Percentiles rank a stretch among this genome's conserved stretches.
Conservation (phyloP, 192 early-diverging fungal genomes). For the Coemansia sp. region DNA sequence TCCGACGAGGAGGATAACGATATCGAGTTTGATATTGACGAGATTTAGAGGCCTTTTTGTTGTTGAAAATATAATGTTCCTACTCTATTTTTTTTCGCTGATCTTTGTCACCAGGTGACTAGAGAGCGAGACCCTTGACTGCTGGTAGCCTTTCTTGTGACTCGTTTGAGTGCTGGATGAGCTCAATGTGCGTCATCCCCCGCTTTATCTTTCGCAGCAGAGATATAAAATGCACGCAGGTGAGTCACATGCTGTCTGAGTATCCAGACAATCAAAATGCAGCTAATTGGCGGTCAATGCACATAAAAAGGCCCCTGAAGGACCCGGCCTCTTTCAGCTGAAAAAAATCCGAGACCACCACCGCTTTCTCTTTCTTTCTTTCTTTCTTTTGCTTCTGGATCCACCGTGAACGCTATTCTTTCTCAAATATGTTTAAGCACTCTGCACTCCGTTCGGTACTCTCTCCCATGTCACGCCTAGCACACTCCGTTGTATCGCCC, state of each 20-base stretch:
- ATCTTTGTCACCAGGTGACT: not conserved
- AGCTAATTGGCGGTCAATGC: constrained; percentile 1
- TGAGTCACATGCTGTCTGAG: not conserved
- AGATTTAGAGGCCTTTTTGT: constrained; percentile 40
- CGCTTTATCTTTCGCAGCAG: not conserved
- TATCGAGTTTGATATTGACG: constrained; percentile 94
- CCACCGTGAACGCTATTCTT: not conserved
- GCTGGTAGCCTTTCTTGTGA: not conserved
- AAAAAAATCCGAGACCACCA: not conserved
- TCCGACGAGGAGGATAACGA: constrained; percentile 73
- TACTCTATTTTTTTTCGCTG: not conserved
- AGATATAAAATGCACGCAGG: not conserved
- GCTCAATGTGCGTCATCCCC: not conserved
- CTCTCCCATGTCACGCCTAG: constrained; percentile 21
- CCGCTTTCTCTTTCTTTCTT: not conserved
- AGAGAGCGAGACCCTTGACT: not conserved
- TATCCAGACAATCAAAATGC: not conserved
- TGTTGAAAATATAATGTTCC: not conserved
- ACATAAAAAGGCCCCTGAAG: not conserved
- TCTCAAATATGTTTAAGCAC: constrained; percentile 25
- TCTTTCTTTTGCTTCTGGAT: not conserved
- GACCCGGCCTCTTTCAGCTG: not conserved
- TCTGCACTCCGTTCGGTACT: constrained; percentile 16
- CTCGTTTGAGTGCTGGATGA: constrained; percentile 1
- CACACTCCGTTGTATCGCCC: constrained; percentile 15